Base-by-base conservation (phyloP, 768 basidiomycete genomes). In the Coprinopsis cinerea region DNA sequence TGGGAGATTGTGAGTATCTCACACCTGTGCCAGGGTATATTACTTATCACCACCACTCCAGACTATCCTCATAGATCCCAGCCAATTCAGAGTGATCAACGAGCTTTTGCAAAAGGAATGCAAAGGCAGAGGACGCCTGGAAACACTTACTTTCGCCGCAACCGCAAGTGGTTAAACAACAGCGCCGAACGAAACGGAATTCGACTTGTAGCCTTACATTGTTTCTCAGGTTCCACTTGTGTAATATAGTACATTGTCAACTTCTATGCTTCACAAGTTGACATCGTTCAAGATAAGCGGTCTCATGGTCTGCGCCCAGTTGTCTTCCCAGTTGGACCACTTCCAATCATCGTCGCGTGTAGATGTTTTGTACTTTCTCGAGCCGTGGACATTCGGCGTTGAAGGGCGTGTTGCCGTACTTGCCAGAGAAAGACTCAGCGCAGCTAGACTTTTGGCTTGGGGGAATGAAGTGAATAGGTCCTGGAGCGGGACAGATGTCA, bases 61-160 rank as follows among this genome's bases (percentile, higher is more conserved):
- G 95, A 79, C 86, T 41, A 76, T 95, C 71, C 75, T 95, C 48
- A 97, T 98, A 53, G 93, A 97, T 62, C 95, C 96, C 3, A 81
- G 88, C 35, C 85, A 89, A 57, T 95, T 96, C 78, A 82, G 89
- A 28, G 75, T 86, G 17, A 78, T 99, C 56, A 89, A 86, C 58
- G 95, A 98, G 53, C 66, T 98, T 35, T 67, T 98, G 52, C 89
- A 93, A 64, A 89, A 87, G 62, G 89, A 97, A 62, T 86, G 85
- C 61, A 94, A 95, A 65, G 91, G 91, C 15, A 78, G 79, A 55
- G 90, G 92, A 1, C 75, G 88, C 45, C 71, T 97, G 34, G 95
- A 97, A 67, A 94, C 92, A 0, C 62, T 91, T 58, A 73, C 81
- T 11, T 82, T 87, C 53, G 76, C 86, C 36, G 84, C 84, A 1